phyloP scores from a whole-genome alignment of 1,284 basidiomycete genomes.

The Microbotryum silenes-acaulis region DNA sequence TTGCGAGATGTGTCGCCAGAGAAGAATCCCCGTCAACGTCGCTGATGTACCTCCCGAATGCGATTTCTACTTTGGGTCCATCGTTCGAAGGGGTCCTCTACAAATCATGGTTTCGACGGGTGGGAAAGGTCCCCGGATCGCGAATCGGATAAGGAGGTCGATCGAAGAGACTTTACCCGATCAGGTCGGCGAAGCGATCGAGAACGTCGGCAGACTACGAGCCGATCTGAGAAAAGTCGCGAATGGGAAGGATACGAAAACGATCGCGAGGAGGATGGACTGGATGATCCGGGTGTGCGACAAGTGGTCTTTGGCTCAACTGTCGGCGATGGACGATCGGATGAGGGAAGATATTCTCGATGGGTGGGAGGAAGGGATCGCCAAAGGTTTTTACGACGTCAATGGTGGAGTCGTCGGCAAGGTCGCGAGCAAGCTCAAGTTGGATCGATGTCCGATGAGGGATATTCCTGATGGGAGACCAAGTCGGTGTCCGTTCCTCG shows the following conservation, averaged over 20 bases:
- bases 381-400: conserved; percentile 34
- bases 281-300: conserved; percentile 94
- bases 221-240: conserved; percentile 60
- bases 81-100: conserved; percentile 80
- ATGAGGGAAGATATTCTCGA: conserved; percentile 38
- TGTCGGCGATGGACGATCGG: conserved; percentile 57
- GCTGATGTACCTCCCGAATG: conserved; percentile 89
- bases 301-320: conserved; percentile 69
- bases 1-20: conserved; percentile 60
- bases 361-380: conserved; percentile 39
- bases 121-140: conserved; percentile 85
- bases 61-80: conserved; percentile 97
- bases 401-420: conserved; percentile 4
- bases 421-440: not conserved
- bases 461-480: conserved; percentile 17
- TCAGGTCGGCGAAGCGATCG: conserved; percentile 69
- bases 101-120: conserved; percentile 96
- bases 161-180: conserved; percentile 64
- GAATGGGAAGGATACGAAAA: conserved; percentile 60
- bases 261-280: conserved; percentile 72
- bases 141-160: conserved; percentile 66
- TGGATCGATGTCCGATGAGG: conserved; percentile 22
- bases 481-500: conserved; percentile 25
- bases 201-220: conserved; percentile 67
- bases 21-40: conserved; percentile 80